These are phyloP conservation scores for Solanum rostratum DNA, from an alignment of 257 asterid genomes.

Conservation along the genomic window DNA sequence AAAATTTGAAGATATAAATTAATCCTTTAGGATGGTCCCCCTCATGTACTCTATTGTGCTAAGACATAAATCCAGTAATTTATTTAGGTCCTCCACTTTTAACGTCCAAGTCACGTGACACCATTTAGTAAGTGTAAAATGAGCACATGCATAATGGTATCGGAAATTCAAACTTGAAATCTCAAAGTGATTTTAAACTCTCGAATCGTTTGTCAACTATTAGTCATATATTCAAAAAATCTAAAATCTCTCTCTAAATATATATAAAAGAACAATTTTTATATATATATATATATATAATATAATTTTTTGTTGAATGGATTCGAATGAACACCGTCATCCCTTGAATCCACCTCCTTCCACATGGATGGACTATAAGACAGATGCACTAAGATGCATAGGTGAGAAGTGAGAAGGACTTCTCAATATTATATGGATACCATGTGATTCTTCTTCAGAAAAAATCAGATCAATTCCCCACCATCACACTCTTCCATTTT, in stretches of 20 bases:
- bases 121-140: not conserved
- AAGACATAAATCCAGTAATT: not conserved
- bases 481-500: not conserved
- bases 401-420: conserved; percentile 1
- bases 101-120: conserved; percentile 29
- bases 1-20: not conserved
- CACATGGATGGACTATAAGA: conserved; percentile 9
- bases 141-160: not conserved
- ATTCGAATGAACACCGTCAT: not conserved
- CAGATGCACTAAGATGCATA: not conserved
- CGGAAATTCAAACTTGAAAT: not conserved
- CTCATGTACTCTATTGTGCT: not conserved
- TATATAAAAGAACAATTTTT: not conserved
- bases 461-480: not conserved
- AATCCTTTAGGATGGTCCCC: not conserved
- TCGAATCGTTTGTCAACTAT: not conserved
- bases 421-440: not conserved
- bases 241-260: not conserved
- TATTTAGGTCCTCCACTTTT: conserved; percentile 6
- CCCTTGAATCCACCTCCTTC: not conserved
- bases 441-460: conserved; percentile 2
- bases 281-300: no score
- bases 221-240: not conserved
- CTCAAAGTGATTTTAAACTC: not conserved
- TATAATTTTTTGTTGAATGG: not conserved